These are phyloP conservation scores for Podospora pseudoanserina DNA, from an alignment of 495 filamentous ascomycete species.

Conservation along the genomic window DNA sequence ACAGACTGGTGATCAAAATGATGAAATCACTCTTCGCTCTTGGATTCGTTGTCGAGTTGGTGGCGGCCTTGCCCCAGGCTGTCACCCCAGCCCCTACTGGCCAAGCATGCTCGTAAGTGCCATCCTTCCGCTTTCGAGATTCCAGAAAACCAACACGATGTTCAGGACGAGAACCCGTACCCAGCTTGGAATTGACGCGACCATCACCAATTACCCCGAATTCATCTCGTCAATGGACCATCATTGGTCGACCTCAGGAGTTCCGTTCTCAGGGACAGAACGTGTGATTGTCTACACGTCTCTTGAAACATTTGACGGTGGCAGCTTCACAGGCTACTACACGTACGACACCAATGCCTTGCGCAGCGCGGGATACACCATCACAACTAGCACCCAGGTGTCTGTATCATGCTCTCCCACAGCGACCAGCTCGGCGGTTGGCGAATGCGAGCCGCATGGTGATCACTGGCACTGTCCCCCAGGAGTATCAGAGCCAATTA, in stretches of 20 bases:
- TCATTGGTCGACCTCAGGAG: constrained; percentile 6
- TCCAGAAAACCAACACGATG: not conserved
- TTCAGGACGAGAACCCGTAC: constrained; percentile 7
- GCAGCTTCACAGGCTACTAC: not conserved
- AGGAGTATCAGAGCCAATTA: constrained; percentile 1
- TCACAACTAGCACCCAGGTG: not conserved
- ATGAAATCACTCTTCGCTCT: not conserved
- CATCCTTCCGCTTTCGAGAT: not conserved
- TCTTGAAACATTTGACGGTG: not conserved
- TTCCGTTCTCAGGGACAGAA: constrained; percentile 1
- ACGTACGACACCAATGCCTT: constrained; percentile 8
- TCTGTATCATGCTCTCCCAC: not conserved
- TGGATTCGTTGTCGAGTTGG: not conserved
- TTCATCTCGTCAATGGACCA: constrained; percentile 7
- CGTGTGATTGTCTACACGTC: constrained; percentile 8
- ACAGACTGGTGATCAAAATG: not conserved
- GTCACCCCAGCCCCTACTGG: not conserved
- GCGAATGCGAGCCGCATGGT: constrained; percentile 10
- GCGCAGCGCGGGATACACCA: constrained; percentile 9
- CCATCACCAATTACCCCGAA: constrained; percentile 1
- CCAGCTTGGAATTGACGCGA: not conserved
- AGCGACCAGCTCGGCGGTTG: not conserved
- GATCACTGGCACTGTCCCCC: constrained; percentile 12
- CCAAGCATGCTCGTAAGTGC: not conserved
- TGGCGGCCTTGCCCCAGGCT: not conserved